Evolutionary conservation across 2,329 filamentous ascomycete species (phyloP).

Genomic region (Emericellopsis atlantica): DNA sequence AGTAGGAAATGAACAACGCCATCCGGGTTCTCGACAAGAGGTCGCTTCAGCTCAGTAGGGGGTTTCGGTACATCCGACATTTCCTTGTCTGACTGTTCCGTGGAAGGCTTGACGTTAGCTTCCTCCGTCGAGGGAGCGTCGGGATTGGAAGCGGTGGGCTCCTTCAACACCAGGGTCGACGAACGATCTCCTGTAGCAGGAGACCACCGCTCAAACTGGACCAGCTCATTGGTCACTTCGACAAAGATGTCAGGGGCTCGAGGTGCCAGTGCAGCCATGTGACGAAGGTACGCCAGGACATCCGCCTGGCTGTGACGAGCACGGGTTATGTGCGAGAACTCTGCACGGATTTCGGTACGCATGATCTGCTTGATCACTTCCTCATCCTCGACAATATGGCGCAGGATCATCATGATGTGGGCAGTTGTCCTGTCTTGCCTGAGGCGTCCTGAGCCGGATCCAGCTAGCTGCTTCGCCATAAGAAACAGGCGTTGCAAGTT

Average conservation of each 20-base stretch:
- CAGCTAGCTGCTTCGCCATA: slow-evolving; percentile 87
- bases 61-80: slow-evolving; percentile 54
- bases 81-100: slow-evolving; percentile 45
- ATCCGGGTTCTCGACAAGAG: slow-evolving; percentile 82
- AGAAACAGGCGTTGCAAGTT: slow-evolving; percentile 85
- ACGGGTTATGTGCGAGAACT: slow-evolving; percentile 48
- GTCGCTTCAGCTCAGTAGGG: slow-evolving; percentile 58
- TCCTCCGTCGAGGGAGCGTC: background rate
- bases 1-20: slow-evolving; percentile 92
- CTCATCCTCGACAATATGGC: slow-evolving; percentile 91
- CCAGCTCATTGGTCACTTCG: slow-evolving; percentile 72
- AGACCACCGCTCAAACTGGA: slow-evolving; percentile 33
- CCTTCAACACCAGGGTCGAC: slow-evolving; percentile 5
- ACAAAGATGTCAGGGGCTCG: slow-evolving; percentile 79
- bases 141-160: slow-evolving; percentile 1
- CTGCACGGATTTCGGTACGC: slow-evolving; percentile 73
- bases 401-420: slow-evolving; percentile 72
- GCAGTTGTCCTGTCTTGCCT: slow-evolving; percentile 36
- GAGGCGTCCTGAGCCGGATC: slow-evolving; percentile 63
- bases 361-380: slow-evolving; percentile 85
- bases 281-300: slow-evolving; percentile 59
- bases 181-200: slow-evolving; percentile 1
- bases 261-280: slow-evolving; percentile 67
- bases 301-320: slow-evolving; percentile 47
- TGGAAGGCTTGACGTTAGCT: slow-evolving; percentile 45